A percentile compares a stretch with the other conserved stretches of the same genome.
phyloP scores from a whole-genome alignment of 768 basidiomycete genomes.

The Boletus subcaerulescens region DNA sequence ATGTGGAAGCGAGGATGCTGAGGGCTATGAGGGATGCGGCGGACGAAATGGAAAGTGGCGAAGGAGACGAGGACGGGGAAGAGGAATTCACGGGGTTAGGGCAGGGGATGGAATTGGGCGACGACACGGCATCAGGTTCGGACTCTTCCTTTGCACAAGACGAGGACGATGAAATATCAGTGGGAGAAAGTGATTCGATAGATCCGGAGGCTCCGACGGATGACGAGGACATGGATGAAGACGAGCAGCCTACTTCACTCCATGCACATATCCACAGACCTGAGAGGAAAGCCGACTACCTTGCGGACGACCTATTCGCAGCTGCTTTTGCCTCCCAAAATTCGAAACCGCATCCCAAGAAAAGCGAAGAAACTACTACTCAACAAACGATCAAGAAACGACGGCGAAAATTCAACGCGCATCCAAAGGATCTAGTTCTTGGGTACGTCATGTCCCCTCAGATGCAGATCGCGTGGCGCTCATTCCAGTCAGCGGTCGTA shows the following conservation, averaged over 20 bases:
- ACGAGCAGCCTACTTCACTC: neutral
- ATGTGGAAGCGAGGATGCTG: conserved; percentile 26
- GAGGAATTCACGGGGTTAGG: conserved; percentile 10
- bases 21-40: conserved; percentile 29
- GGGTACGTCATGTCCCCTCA: conserved; percentile 39
- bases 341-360: conserved; percentile 10
- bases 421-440: conserved; percentile 50
- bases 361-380: conserved; percentile 24
- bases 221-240: conserved; percentile 20
- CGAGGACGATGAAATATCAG: conserved; percentile 14
- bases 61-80: conserved; percentile 17
- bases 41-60: conserved; percentile 16
- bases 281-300: conserved; percentile 46
- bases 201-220: conserved; percentile 16
- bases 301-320: conserved; percentile 63
- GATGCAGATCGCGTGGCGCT: neutral
- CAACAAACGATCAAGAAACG: conserved; percentile 26
- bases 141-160: conserved; percentile 12
- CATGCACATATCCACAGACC: neutral
- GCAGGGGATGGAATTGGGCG: conserved; percentile 9
- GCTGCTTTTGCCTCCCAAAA: conserved; percentile 48
- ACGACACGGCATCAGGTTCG: conserved; percentile 10
- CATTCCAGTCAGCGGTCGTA: conserved; percentile 43
- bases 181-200: conserved; percentile 3
- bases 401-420: conserved; percentile 32